Base-by-base conservation (phyloP, 1,139 yeast species). In the Saccharomyces hybrid region DNA sequence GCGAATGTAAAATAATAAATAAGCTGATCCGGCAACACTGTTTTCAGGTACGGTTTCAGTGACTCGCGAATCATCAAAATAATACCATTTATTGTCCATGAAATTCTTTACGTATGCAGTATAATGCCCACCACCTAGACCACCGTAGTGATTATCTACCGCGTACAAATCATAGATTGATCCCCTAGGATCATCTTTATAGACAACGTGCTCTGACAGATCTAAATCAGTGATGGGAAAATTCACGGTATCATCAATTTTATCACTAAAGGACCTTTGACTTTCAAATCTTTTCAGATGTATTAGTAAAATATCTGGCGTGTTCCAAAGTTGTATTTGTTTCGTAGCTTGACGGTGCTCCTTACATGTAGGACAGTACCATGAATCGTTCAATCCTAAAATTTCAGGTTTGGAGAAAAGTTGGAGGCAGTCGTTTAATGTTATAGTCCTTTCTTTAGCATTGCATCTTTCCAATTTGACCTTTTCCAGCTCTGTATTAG, bases 51-150 rank as follows among this genome's bases (percentile, higher is more conserved):
- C 78, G 0, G 82, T 75, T 46, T 75, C 76, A 0, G 81, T 73
- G 1, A 91, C 98, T 41, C 85, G 72, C 7, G 96, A 84, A 69
- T 93, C 99, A 67, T 93, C 93, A 70, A 79, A 93, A 66, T 89
- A 87, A 68, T 90, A 90, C 98, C 99, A 93, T 59, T 83, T 76
- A 31, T 74, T 73, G 64, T 88, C 96, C 51, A 82, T 76, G 69
- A 83, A 85, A 65, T 91, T 91, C 68, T 85, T 85, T 1, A 81
- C 97, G 62, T 83, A 85, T 0, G 98, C 89, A 1, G 99, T 93
- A 68, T 93, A 93, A 72, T 93, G 99, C 2, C 99, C 99, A 6
- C 99, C 99, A 1, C 98, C 98, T 32, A 93, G 75, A 0, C 98
- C 97, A 54, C 99, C 99, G 67, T 78, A 91, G 68, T 93, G 99